Base-by-base conservation (phyloP, 78 protist species). In the Bodo saltans region DNA sequence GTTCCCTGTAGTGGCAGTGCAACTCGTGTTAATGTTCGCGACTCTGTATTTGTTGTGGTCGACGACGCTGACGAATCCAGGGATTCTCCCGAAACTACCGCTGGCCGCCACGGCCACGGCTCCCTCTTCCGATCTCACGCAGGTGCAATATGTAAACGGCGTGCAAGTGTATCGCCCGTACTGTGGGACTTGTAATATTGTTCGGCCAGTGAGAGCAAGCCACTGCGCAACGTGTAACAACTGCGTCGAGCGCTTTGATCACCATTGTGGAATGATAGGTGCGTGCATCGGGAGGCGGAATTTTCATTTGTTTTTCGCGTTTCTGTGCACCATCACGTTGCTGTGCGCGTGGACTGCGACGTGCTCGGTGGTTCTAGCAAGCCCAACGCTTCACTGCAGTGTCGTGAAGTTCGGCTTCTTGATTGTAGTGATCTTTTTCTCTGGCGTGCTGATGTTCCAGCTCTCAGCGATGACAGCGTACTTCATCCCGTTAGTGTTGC, bases 171-270 rank as follows among this genome's bases (percentile, higher is more conserved):
- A 37, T 3, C 8, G 38, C 23, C 37, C 12, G 75, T 25, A n/a
- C 38, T 76, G 81, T 40, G 41, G 8, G n/a, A 83, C 82, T 25
- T 87, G 89, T 70, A 1, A 0, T 32, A 0, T 87, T 28, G 52
- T 38, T 1, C 42, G 91, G 42, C 91, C 92, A 11, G 72, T 88
- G 32, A 47, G 92, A 1, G 37, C 91, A 8, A 34, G 78, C 42
- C 95, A 92, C 85, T 90, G 93, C 68, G 17, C 26, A 41, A 1
- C 33, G n/a, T 90, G 92, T 72, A 38, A 90, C 68, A 26, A 0
- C 29, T 93, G 96, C 83, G 94, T 93, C 34, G 37, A 35, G 12
- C 1, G 29, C n/a, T 92, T 88, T 41, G 96, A 93, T 88, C 98
- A 96, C 83, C 96, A 96, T 87, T 96, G 98, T 83, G 12, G 12